These are phyloP conservation scores for Solanum paucissectum DNA, from an alignment of 257 asterid genomes.

Conservation along the genomic window DNA sequence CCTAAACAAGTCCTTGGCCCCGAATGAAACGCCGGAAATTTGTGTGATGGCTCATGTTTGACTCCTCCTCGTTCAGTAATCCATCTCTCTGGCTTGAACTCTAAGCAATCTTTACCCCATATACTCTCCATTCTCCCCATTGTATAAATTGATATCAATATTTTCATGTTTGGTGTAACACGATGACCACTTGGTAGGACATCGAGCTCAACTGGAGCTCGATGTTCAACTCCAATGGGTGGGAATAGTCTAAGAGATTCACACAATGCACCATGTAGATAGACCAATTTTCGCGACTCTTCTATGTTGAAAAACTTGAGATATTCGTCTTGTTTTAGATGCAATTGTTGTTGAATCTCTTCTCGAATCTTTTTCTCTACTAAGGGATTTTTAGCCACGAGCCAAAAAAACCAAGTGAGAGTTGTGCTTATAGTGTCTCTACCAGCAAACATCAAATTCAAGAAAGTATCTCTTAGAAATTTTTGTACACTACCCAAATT, in stretches of 20 bases:
- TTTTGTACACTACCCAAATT: neutral
- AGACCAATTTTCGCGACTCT: neutral
- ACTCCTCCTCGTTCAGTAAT: neutral
- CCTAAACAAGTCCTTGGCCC: neutral
- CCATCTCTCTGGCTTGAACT: neutral
- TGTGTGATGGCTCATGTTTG: neutral
- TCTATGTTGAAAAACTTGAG: neutral
- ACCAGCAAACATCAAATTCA: conserved; percentile 3
- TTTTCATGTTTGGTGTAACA: too few species aligned
- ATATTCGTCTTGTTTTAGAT: neutral
- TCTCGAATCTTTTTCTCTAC: neutral
- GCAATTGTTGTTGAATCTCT: neutral
- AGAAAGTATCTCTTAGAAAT: neutral
- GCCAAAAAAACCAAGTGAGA: neutral
- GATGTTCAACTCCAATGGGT: neutral
- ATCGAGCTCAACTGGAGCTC: too few species aligned
- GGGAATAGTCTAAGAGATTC: neutral
- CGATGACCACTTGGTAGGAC: too few species aligned
- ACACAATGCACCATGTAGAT: neutral
- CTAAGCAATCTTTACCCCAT: neutral
- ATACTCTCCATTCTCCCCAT: neutral
- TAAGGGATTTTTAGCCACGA: neutral
- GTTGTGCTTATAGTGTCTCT: neutral
- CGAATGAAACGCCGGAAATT: neutral
- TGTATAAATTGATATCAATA: too few species aligned